Evolutionary conservation across 2,329 filamentous ascomycete species (phyloP), one percentile per base, ranked within the genome.

Genomic region (Claviceps sp.): DNA sequence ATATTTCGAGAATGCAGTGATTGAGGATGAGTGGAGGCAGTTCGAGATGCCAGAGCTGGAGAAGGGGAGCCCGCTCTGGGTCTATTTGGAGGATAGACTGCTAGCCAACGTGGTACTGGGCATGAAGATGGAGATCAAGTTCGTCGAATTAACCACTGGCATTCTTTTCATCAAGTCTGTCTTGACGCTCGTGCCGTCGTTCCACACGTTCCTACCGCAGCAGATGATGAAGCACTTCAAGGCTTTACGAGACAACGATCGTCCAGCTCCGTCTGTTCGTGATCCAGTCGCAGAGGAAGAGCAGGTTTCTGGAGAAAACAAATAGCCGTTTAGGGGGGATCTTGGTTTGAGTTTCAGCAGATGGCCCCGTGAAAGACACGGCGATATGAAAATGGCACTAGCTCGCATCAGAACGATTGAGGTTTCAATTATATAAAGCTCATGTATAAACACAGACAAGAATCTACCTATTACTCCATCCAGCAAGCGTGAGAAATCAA

Each of bases 151-250:
- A 23, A 76, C 75, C 58, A 79, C 83, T 23, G 83, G 80, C 2
- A 54, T 87, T 23, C 73, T 71, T 55, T 88, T 85, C 62, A 77
- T 89, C 61, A 83, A 82, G 60, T 66, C 72, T 2, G 63, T 84
- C 16, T 62, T 69, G 29, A 72, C 72, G 0, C 62, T 83, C 11
- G 75, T 77, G 52, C 79, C 79, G 3, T 77, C 76, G 0, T 86
- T 85, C 61, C 80, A 85, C 61, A 76, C 71, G 0, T 79, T 80
- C 52, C 68, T 89, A 26, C 75, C 78, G 1, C 87, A 90, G 62
- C 78, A 83, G 57, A 68, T 86, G 56, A 86, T 90, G 82, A 59
- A 73, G 22, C 65, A 73, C 17, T 89, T 78, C 75, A 86, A 81
- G 63, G 67, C 76, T 23, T 82, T 83, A 0, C 61, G 61, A 2